These are phyloP conservation scores for Hanseniaspora vineae DNA, from an alignment of 805 yeast species.

Conservation along the genomic window DNA sequence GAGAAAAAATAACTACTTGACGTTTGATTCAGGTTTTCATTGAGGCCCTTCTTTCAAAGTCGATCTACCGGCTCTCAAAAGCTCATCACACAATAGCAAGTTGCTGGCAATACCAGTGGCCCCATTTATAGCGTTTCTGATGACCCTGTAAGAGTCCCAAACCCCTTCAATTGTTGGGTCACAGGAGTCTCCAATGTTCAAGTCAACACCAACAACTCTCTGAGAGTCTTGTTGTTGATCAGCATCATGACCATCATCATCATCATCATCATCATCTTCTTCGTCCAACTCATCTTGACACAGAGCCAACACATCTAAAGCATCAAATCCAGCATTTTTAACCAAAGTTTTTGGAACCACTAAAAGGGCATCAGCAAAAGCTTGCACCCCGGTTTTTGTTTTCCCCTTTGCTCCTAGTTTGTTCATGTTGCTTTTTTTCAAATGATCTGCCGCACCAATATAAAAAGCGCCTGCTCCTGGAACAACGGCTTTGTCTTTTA, in stretches of 20 bases:
- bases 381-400: conserved; percentile 78
- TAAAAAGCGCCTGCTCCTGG: conserved; percentile 98
- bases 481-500: conserved; percentile 71
- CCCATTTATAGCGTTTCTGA: conserved; percentile 82
- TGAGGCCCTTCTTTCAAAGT: conserved; percentile 53
- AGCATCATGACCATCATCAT: conserved; percentile 47
- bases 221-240: conserved; percentile 23
- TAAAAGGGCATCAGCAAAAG: conserved; percentile 85
- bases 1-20: too few species aligned
- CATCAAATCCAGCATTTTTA: conserved; percentile 86
- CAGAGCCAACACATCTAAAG: conserved; percentile 74
- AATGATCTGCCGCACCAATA: conserved; percentile 63
- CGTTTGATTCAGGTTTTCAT: conserved; percentile 4
- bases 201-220: conserved; percentile 79
- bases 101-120: conserved; percentile 94
- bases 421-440: conserved; percentile 35
- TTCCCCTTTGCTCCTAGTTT: conserved; percentile 65
- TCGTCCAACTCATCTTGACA: conserved; percentile 56
- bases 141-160: conserved; percentile 92
- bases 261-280: conserved; percentile 44
- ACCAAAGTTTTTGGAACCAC: conserved; percentile 88
- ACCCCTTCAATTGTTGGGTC: conserved; percentile 91
- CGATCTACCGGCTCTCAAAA: conserved; percentile 92
- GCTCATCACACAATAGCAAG: conserved; percentile 85
- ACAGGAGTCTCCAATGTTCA: conserved; percentile 86